phyloP scores from a whole-genome alignment of 192 early-diverging fungal species.

The Podila epicladia region DNA sequence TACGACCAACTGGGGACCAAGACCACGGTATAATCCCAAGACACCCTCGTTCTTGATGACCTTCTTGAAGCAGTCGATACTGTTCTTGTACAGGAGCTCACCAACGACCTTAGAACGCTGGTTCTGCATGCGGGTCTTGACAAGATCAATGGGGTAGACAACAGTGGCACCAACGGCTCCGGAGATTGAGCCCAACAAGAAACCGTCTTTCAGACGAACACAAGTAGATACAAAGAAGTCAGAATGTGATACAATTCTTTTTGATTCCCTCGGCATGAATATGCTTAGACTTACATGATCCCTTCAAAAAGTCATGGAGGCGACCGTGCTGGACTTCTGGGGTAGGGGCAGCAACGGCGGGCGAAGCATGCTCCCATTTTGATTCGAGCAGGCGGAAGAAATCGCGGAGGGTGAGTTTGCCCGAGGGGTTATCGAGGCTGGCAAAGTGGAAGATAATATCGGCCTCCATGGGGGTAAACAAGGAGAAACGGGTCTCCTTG shows the following conservation, averaged over 20 bases:
- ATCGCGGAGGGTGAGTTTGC: constrained; percentile 57
- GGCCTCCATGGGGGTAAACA: constrained; percentile 79
- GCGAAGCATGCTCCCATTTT: constrained; percentile 56
- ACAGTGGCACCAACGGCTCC: constrained; percentile 94
- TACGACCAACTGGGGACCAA: constrained; percentile 91
- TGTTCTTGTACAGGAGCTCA: constrained; percentile 94
- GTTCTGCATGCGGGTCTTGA: constrained; percentile 99
- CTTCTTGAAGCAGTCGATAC: constrained; percentile 95
- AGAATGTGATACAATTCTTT: not conserved
- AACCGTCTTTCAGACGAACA: constrained; percentile 28
- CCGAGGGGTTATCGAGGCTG: constrained; percentile 57
- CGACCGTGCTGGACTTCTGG: constrained; percentile 31
- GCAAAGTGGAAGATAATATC: constrained; percentile 79
- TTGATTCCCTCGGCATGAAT: not conserved
- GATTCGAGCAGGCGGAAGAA: constrained; percentile 64
- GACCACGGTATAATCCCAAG: constrained; percentile 89
- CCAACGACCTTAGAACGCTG: constrained; percentile 92
- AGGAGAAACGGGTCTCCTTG: constrained; percentile 62
- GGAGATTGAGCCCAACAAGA: constrained; percentile 87
- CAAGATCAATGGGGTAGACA: constrained; percentile 98
- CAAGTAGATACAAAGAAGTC: not conserved
- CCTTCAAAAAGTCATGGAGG: constrained; percentile 46
- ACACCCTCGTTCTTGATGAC: constrained; percentile 93
- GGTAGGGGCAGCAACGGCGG: constrained; percentile 7
- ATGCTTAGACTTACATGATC: constrained; percentile 30